Evolutionary conservation across 2,329 filamentous ascomycete species (phyloP), one percentile per base, ranked within the genome.

Genomic region (Berkeleyomyces rouxiae): DNA sequence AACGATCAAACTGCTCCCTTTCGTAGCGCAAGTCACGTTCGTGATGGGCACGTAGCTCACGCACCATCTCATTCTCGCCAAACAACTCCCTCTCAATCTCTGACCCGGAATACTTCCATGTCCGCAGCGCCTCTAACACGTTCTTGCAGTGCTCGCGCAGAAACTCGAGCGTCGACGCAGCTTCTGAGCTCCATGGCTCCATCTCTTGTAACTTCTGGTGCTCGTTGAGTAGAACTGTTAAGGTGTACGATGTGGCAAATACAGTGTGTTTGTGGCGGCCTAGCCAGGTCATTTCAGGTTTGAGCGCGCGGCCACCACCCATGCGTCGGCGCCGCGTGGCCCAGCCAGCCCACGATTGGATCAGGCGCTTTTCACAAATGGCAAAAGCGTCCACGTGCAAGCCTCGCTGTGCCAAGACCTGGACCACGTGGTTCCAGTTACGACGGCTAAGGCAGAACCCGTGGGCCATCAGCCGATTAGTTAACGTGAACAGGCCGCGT

Each of bases 361-460:
- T 95, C 62, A 97, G 83, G 65, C 83, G 82, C 36, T 78, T 74
- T 74, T 97, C 92, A 70, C 88, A 92, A 60, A 85, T 74, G 31
- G 75, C 70, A 73, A 93, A 95, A 44, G 90, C 90, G 23, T 85
- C 77, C 58, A 82, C 73, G 68, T 80, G 79, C 55, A 79, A 77
- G 55, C 79, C 78, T 61, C 83, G 77, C 11, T 77, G 75, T 33
- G 83, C 82, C 37, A 96, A 81, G 59, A 79, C 73, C 68, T 86
- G 82, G 62, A 96, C 79, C 66, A 88, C 84, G 59, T 81, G 78
- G 70, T 95, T 93, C 90, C 90, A 95, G 67, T 88, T 90, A 68
- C 79, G 80, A 70, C 82, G 85, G 69, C 89, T 85, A 63, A 96
- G 73, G 37, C 76, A 75, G 74, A 92, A 96, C 9, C 91, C 92